Evolutionary conservation across 768 basidiomycete genomes (phyloP), one percentile per base, ranked within the genome.

Genomic region (Hericium rajendrae): DNA sequence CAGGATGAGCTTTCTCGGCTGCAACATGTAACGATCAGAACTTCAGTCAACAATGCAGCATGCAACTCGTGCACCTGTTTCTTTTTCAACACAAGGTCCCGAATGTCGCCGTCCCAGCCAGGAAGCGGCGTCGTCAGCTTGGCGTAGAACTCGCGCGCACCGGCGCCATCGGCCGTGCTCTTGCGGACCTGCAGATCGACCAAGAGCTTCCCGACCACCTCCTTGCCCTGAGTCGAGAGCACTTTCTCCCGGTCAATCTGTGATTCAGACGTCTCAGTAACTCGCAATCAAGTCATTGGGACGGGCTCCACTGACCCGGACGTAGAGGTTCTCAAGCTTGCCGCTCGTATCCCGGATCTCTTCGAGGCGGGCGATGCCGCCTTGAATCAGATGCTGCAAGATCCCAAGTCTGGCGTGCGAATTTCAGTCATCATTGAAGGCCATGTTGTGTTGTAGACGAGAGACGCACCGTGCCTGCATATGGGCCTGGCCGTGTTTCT

Each of bases 401-500:
- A 94, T 92, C 32, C 91, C 90, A 59, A 91, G 74, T 24, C 90
- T 90, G 56, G 16, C 24, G 49, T 48, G n/a, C 18, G 32, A 11
- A 40, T 48, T 24, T 38, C 10, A 38, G 51, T 32, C 32, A 32
- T 9, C 32, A 6, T 32, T 32, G 32, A 32, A 32, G 6, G 8
- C 32, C 32, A 1, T 2, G 32, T 32, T 32, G 9, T 26, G 2
- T 4, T 26, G 9, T 32, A 1, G 32, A 32, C 32, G n/a, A 53
- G 26, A 11, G 16, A 51, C 79, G 50, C 68, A 88, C 88, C 89
- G 82, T 48, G 89, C 90, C 70, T 92, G 88, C 91, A 91, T 93
- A 66, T 91, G 89, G 15, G 89, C 90, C 66, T 93, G 89, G 16
- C 91, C 88, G 64, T 93, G 91, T 69, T 91, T 91, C 70, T 83